Conservation (phyloP, 2,329 filamentous ascomycete genomes). For the Microdochium paspali region DNA sequence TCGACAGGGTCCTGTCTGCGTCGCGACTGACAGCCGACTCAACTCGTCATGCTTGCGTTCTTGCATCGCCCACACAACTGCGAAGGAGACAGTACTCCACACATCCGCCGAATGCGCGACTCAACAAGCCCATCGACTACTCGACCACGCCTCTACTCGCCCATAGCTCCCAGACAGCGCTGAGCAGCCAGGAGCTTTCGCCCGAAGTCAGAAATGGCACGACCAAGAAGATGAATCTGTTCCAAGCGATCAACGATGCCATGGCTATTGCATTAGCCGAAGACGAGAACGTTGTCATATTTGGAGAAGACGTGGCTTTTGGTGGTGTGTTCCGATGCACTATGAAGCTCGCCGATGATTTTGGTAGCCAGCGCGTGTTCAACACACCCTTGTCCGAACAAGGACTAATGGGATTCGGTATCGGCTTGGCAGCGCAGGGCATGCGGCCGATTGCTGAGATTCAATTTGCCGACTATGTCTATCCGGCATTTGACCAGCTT, state of each 20-base stretch:
- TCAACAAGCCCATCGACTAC: conserved; percentile 88
- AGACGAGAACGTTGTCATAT: conserved; percentile 81
- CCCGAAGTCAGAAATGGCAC: conserved; percentile 53
- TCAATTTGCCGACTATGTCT: conserved; percentile 92
- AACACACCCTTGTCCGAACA: conserved; percentile 94
- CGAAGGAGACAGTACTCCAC: conserved; percentile 35
- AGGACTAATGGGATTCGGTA: conserved; percentile 87
- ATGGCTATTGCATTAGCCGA: conserved; percentile 71
- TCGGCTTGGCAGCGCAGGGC: conserved; percentile 81
- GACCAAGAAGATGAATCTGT: conserved; percentile 85
- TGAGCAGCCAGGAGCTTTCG: conserved; percentile 64
- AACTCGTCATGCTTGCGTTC: neutral
- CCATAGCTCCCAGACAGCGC: conserved; percentile 65
- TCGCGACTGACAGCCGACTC: conserved; percentile 3
- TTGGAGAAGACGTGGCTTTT: conserved; percentile 95
- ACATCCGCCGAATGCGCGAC: conserved; percentile 48
- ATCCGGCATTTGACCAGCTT: conserved; percentile 85
- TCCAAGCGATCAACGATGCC: conserved; percentile 88
- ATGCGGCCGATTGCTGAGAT: conserved; percentile 92
- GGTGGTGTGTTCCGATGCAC: conserved; percentile 94
- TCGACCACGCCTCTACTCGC: conserved; percentile 70
- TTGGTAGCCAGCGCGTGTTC: conserved; percentile 83
- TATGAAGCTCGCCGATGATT: conserved; percentile 80
- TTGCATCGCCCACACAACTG: neutral
- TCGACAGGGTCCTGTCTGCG: conserved; percentile 11